These are phyloP conservation scores for Phytophthora pistaciae DNA, from an alignment of 352 stramenopile species.

Conservation along the genomic window DNA sequence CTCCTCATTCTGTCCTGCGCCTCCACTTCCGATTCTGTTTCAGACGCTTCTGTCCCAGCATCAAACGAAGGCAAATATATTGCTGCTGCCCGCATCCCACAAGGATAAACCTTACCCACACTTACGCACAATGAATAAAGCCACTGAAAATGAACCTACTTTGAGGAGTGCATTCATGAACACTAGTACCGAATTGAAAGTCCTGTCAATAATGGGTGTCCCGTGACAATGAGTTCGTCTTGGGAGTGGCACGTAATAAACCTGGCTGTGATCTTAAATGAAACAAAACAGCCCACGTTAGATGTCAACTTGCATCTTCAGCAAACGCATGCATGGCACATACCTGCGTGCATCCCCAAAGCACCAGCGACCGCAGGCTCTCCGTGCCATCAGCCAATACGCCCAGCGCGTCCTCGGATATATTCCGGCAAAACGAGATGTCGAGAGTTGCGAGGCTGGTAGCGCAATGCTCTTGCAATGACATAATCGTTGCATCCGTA, in stretches of 20 bases:
- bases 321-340: conserved; percentile 8
- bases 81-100: not conserved
- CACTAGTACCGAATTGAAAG: conserved; percentile 73
- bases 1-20: conserved; percentile 10
- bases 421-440: conserved; percentile 81
- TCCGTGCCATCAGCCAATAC: conserved; percentile 62
- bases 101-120: not conserved
- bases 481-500: conserved; percentile 60
- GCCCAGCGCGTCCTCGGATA: conserved; percentile 75
- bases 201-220: conserved; percentile 77
- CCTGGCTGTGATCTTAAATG: conserved; percentile 64
- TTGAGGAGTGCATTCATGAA: not conserved
- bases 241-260: conserved; percentile 77
- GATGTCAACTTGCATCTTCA: not conserved
- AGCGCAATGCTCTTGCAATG: conserved; percentile 60
- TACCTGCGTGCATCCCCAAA: conserved; percentile 86
- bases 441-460: conserved; percentile 59
- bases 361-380: conserved; percentile 54
- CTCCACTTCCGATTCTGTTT: conserved; percentile 22
- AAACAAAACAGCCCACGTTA: not conserved
- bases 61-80: conserved; percentile 8
- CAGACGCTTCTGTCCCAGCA: not conserved
- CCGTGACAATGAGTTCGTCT: conserved; percentile 69
- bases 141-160: not conserved
- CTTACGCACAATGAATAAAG: no score